A percentile compares a stretch with the other conserved stretches of the same genome.
These are phyloP conservation scores for Fusarium sp. DNA, from an alignment of 2,329 filamentous ascomycete species.

Conservation along the genomic window DNA sequence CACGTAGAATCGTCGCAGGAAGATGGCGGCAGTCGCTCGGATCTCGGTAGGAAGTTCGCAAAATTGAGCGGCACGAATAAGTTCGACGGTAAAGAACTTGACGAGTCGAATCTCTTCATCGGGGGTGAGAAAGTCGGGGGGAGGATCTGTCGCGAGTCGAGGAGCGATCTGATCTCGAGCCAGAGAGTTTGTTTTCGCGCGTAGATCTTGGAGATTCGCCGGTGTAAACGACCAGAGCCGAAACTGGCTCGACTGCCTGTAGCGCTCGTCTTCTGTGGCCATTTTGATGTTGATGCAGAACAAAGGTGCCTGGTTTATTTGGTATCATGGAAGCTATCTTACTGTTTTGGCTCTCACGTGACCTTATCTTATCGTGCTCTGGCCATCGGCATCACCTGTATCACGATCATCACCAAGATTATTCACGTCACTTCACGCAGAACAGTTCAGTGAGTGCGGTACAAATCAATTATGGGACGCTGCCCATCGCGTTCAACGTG, in stretches of 20 bases:
- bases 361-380: slow-evolving; percentile 26
- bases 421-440: background rate
- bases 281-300: slow-evolving; percentile 60
- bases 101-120: slow-evolving; percentile 88
- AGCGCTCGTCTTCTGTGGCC: slow-evolving; percentile 89
- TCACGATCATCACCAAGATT: background rate
- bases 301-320: slow-evolving; percentile 2
- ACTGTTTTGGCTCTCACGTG: slow-evolving; percentile 24
- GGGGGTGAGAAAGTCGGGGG: slow-evolving; percentile 84
- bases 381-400: background rate
- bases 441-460: background rate
- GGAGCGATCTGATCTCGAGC: slow-evolving; percentile 75
- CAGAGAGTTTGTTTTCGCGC: slow-evolving; percentile 83
- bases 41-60: slow-evolving; percentile 67
- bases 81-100: slow-evolving; percentile 78
- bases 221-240: slow-evolving; percentile 93
- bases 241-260: slow-evolving; percentile 91
- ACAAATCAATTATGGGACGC: slow-evolving; percentile 39
- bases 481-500: slow-evolving; percentile 38
- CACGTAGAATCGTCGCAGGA: slow-evolving; percentile 94
- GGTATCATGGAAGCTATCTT: slow-evolving; percentile 8
- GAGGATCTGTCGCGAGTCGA: slow-evolving; percentile 67
- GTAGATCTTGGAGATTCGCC: slow-evolving; percentile 77
- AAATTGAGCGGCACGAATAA: slow-evolving; percentile 70
- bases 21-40: slow-evolving; percentile 82